phyloP scores from a whole-genome alignment of 2,329 filamentous ascomycete genomes.

The Phialocephala sp. region DNA sequence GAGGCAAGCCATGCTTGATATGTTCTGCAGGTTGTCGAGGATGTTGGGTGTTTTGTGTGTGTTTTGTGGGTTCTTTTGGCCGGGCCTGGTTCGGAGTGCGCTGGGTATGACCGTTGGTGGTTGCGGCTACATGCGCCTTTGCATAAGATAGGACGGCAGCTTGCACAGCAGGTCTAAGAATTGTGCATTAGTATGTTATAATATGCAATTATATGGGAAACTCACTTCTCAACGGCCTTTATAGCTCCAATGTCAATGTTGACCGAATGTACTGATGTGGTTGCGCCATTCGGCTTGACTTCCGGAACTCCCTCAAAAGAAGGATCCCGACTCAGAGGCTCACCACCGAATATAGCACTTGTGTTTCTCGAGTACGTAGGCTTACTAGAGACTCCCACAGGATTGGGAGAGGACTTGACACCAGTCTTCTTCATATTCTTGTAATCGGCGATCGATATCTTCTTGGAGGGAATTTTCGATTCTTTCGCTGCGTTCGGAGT shows the following conservation, averaged over 20 bases:
- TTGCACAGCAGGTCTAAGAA: conserved; percentile 26
- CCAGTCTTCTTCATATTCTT: conserved; percentile 41
- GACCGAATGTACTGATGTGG: conserved; percentile 11
- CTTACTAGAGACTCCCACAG: conserved; percentile 21
- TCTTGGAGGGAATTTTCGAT: conserved; percentile 39
- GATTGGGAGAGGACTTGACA: conserved; percentile 34
- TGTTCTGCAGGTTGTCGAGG: conserved; percentile 23
- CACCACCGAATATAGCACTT: conserved; percentile 29
- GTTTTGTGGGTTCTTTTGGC: conserved; percentile 15
- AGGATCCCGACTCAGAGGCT: conserved; percentile 34
- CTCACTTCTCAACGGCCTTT: conserved; percentile 16
- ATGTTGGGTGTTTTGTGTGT: conserved; percentile 8
- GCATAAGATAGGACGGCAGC: conserved; percentile 20
- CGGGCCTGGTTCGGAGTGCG: conserved; percentile 19
- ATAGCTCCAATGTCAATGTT: conserved; percentile 12
- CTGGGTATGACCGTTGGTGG: conserved; percentile 31
- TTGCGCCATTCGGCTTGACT: conserved; percentile 32
- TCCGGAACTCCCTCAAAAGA: conserved; percentile 34
- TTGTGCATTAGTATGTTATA: conserved; percentile 20
- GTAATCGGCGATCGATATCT: conserved; percentile 43
- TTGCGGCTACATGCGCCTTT: conserved; percentile 24
- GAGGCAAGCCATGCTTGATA: conserved; percentile 37
- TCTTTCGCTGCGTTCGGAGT: conserved; percentile 35
- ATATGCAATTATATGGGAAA: not conserved
- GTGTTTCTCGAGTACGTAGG: conserved; percentile 30